These are phyloP conservation scores for Suhomyces anneliseae DNA, from an alignment of 1,139 yeast species.

Conservation along the genomic window DNA sequence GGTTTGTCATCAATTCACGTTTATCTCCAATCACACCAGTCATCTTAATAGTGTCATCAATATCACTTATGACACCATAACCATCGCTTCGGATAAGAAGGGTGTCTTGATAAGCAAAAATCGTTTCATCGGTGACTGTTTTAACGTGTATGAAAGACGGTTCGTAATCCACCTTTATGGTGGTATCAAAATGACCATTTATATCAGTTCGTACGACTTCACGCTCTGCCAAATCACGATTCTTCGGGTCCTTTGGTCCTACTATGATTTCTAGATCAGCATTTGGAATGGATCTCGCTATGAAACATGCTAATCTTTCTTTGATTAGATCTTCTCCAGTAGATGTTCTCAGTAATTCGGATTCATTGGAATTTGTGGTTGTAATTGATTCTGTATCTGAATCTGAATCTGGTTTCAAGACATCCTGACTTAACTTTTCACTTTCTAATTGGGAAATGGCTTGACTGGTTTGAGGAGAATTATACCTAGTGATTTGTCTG, in stretches of 20 bases:
- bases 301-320: conserved; percentile 58
- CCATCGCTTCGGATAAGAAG: conserved; percentile 49
- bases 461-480: conserved; percentile 21
- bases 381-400: conserved; percentile 11
- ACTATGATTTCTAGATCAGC: conserved; percentile 52
- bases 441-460: conserved; percentile 35
- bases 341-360: conserved; percentile 5
- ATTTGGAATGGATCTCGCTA: conserved; percentile 57
- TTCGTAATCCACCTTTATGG: conserved; percentile 49
- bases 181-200: conserved; percentile 57
- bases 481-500: conserved; percentile 60
- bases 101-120: conserved; percentile 47
- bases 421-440: conserved; percentile 31
- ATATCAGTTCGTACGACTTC: conserved; percentile 48
- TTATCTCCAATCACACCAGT: conserved; percentile 92
- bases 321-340: conserved; percentile 42
- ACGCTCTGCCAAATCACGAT: conserved; percentile 24
- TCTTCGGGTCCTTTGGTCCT: conserved; percentile 39
- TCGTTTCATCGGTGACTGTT: conserved; percentile 44
- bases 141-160: conserved; percentile 52
- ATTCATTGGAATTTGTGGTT: conserved; percentile 4
- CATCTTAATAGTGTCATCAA: conserved; percentile 88
- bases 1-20: conserved; percentile 74
- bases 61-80: conserved; percentile 80
- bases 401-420: conserved; percentile 13